These are phyloP conservation scores for Penicillium digitatum DNA, from an alignment of 2,329 filamentous ascomycete species.

Conservation along the genomic window DNA sequence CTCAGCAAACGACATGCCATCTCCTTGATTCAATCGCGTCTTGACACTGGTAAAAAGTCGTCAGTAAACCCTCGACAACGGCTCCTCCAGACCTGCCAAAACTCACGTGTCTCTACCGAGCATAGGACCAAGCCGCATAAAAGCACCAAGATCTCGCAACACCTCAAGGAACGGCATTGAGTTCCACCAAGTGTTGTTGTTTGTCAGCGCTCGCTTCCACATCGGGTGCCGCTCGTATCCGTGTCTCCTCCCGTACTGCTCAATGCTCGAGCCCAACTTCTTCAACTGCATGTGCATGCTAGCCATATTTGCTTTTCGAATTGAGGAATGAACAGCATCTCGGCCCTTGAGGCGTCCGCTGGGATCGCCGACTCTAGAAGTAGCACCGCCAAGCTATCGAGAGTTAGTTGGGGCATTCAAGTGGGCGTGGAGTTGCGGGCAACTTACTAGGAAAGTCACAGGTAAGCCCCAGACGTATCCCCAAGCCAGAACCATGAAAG, in stretches of 20 bases:
- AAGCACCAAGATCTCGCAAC: constrained; percentile 66
- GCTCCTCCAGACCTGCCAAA: neutral
- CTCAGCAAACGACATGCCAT: constrained; percentile 91
- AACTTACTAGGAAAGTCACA: constrained; percentile 44
- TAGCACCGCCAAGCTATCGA: constrained; percentile 45
- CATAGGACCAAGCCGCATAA: constrained; percentile 79
- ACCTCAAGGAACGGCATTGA: constrained; percentile 69
- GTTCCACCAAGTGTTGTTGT: constrained; percentile 83
- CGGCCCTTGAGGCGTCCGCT: constrained; percentile 43
- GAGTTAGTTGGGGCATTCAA: constrained; percentile 15
- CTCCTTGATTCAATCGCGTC: constrained; percentile 74
- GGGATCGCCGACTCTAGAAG: constrained; percentile 47
- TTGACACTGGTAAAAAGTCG: constrained; percentile 58
- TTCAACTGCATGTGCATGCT: constrained; percentile 50
- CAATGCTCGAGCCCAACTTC: constrained; percentile 70
- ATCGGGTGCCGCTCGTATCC: constrained; percentile 61
- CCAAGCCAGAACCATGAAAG: constrained; percentile 51
- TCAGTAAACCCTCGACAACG: constrained; percentile 3
- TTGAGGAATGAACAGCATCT: constrained; percentile 33
- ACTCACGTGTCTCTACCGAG: constrained; percentile 80
- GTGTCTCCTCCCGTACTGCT: constrained; percentile 60
- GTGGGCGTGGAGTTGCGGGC: neutral
- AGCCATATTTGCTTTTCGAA: constrained; percentile 46
- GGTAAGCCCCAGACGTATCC: constrained; percentile 48
- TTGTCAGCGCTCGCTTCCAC: constrained; percentile 65